Conservation (phyloP, 768 basidiomycete species). For the Candolleomyces eurysporus region DNA sequence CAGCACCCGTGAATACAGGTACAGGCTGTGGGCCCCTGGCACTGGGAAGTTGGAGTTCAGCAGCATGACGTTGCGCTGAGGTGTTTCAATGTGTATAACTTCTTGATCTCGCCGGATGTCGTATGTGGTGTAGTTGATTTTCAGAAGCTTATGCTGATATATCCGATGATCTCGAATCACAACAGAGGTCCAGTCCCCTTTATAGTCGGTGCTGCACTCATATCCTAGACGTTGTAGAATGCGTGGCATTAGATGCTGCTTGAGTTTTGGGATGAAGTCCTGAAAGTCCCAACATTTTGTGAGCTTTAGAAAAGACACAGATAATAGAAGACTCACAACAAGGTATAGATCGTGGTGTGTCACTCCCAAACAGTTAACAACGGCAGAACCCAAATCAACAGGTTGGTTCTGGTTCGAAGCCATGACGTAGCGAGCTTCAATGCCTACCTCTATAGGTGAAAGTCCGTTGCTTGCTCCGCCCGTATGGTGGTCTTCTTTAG, state of each 20-base stretch:
- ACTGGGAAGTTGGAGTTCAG: not conserved
- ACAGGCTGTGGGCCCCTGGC: not conserved
- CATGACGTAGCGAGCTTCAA: too few relatives aligned
- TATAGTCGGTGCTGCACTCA: not conserved
- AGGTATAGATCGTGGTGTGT: too few relatives aligned
- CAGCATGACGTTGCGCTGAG: slow-evolving; percentile 1
- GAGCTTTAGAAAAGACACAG: too few relatives aligned
- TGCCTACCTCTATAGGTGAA: too few relatives aligned
- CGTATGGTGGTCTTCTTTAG: too few relatives aligned
- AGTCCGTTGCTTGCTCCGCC: too few relatives aligned
- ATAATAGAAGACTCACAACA: too few relatives aligned
- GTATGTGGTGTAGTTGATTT: slow-evolving; percentile 9
- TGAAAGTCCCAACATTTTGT: not conserved
- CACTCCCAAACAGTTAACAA: too few relatives aligned
- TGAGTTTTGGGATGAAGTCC: slow-evolving; percentile 1
- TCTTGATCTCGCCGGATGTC: slow-evolving; percentile 4
- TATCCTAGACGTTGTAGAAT: not conserved
- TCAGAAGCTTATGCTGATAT: not conserved
- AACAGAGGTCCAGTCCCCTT: not conserved
- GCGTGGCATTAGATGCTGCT: not conserved
- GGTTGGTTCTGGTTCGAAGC: too few relatives aligned
- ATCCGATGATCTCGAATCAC: slow-evolving; percentile 1
- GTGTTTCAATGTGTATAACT: slow-evolving; percentile 4
- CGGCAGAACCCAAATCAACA: too few relatives aligned
- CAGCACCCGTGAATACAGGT: not conserved